Evolutionary conservation across 805 yeast genomes (phyloP).

Genomic region (Hanseniaspora meyeri): DNA sequence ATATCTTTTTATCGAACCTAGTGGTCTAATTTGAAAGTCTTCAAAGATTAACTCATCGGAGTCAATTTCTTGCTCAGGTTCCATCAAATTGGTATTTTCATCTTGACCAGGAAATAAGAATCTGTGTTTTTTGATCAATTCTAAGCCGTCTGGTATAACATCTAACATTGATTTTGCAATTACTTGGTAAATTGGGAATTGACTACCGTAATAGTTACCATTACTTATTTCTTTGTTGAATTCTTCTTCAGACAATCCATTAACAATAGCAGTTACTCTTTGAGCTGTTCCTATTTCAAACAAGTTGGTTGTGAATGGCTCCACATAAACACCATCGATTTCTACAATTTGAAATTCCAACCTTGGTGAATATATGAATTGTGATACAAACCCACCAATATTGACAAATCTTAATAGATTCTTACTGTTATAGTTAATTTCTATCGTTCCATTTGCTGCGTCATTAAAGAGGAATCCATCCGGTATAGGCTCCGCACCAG

Average conservation of each 20-base stretch:
- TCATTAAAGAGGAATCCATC: slow-evolving; percentile 55
- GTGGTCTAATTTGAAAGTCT: slow-evolving; percentile 30
- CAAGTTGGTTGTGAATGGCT: slow-evolving; percentile 44
- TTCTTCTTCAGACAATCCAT: slow-evolving; percentile 34
- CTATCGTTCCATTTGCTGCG: slow-evolving; percentile 42
- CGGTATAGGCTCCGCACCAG: slow-evolving; percentile 78
- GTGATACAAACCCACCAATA: slow-evolving; percentile 63
- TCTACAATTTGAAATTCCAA: slow-evolving; percentile 63
- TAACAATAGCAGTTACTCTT: slow-evolving; percentile 57
- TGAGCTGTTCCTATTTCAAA: slow-evolving; percentile 69
- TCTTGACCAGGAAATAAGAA: slow-evolving; percentile 32
- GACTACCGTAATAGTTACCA: slow-evolving; percentile 25
- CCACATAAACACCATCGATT: slow-evolving; percentile 58
- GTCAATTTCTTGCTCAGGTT: slow-evolving; percentile 21
- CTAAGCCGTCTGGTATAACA: slow-evolving; percentile 46
- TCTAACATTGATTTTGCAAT: slow-evolving; percentile 62
- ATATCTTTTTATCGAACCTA: slow-evolving; percentile 36
- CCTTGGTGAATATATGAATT: slow-evolving; percentile 54
- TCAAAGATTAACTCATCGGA: slow-evolving; percentile 21
- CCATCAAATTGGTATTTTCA: slow-evolving; percentile 19
- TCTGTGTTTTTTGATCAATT: slow-evolving; percentile 42
- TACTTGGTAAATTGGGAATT: slow-evolving; percentile 46
- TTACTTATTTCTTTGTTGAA: slow-evolving; percentile 24
- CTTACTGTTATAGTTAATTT: slow-evolving; percentile 47
- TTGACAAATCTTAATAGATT: slow-evolving; percentile 55